phyloP scores from a whole-genome alignment of 805 yeast genomes.

The Candida ficus region DNA sequence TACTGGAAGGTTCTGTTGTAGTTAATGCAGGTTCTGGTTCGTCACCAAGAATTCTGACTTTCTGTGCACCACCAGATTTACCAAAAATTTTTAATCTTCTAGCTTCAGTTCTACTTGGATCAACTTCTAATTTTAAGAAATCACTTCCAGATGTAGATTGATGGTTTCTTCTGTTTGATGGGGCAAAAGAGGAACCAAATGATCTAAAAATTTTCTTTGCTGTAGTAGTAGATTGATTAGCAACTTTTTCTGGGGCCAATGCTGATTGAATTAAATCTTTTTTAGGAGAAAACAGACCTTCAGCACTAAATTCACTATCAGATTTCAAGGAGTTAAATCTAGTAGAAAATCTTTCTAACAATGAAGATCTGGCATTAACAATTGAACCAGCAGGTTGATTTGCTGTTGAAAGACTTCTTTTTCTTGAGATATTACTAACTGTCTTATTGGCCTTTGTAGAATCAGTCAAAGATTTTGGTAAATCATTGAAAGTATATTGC shows the following conservation, averaged over 20 bases:
- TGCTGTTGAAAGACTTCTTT: constrained; percentile 22
- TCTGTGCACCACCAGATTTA: constrained; percentile 22
- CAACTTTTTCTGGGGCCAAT: constrained; percentile 12
- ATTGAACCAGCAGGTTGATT: constrained; percentile 18
- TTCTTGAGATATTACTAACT: constrained; percentile 13
- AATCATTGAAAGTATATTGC: constrained; percentile 27
- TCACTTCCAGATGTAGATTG: constrained; percentile 11
- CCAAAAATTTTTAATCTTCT: constrained; percentile 35
- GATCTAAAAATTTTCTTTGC: constrained; percentile 5
- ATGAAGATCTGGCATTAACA: constrained; percentile 19
- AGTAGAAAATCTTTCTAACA: constrained; percentile 33
- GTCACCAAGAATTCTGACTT: constrained; percentile 23
- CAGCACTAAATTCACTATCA: constrained; percentile 24
- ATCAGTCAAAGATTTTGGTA: constrained; percentile 36
- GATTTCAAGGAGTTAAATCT: constrained; percentile 26
- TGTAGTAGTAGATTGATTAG: not conserved
- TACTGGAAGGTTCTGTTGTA: not conserved
- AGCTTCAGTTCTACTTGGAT: constrained; percentile 38
- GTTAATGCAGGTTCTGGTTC: constrained; percentile 9
- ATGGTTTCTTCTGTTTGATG: not conserved
- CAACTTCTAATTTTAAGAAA: constrained; percentile 31
- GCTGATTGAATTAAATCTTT: constrained; percentile 20
- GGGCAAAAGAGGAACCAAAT: constrained; percentile 3
- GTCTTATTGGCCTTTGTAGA: constrained; percentile 20
- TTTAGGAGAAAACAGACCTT: constrained; percentile 33